A percentile compares a stretch with the other conserved stretches of the same genome.
These are phyloP conservation scores for Gamsiella multidivaricata DNA, from an alignment of 192 early-diverging fungal genomes.

Conservation along the genomic window DNA sequence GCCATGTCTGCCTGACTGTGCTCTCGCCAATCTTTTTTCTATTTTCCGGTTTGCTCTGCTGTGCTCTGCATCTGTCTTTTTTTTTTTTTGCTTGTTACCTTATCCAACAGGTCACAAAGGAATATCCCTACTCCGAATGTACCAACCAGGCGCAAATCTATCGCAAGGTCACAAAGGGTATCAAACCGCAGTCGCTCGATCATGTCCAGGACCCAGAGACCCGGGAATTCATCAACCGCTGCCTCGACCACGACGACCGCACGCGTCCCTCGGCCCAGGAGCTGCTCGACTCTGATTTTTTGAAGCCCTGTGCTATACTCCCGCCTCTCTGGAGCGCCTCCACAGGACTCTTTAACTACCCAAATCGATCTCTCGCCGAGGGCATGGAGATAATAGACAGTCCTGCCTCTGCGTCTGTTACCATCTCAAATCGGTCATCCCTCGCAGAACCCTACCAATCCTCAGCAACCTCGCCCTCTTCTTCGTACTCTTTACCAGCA, in stretches of 20 bases:
- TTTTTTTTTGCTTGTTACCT: not conserved
- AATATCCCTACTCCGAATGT: slow-evolving; percentile 90
- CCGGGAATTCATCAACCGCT: slow-evolving; percentile 74
- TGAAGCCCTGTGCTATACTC: slow-evolving; percentile 38
- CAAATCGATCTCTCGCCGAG: slow-evolving; percentile 2
- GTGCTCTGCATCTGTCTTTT: slow-evolving; percentile 1
- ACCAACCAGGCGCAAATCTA: slow-evolving; percentile 88
- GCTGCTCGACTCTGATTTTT: slow-evolving; percentile 66
- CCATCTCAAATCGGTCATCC: slow-evolving; percentile 14
- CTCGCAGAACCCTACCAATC: slow-evolving; percentile 4
- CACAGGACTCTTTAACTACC: slow-evolving; percentile 9
- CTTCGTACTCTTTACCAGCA: slow-evolving; percentile 4
- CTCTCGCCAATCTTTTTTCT: no score
- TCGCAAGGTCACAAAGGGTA: slow-evolving; percentile 78
- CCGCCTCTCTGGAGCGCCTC: slow-evolving; percentile 7
- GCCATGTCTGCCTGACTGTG: slow-evolving; percentile 5
- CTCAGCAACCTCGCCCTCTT: slow-evolving; percentile 7
- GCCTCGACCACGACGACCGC: slow-evolving; percentile 70
- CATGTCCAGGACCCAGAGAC: slow-evolving; percentile 74
- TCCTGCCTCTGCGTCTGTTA: slow-evolving; percentile 14
- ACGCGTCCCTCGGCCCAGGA: slow-evolving; percentile 65
- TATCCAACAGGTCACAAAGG: slow-evolving; percentile 73
- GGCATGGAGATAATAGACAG: slow-evolving; percentile 17
- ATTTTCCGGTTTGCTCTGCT: slow-evolving; percentile 8
- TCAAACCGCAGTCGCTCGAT: slow-evolving; percentile 75